Evolutionary conservation across 768 basidiomycete genomes (phyloP), one percentile per base, ranked within the genome.

Genomic region (Grammothele lineata): DNA sequence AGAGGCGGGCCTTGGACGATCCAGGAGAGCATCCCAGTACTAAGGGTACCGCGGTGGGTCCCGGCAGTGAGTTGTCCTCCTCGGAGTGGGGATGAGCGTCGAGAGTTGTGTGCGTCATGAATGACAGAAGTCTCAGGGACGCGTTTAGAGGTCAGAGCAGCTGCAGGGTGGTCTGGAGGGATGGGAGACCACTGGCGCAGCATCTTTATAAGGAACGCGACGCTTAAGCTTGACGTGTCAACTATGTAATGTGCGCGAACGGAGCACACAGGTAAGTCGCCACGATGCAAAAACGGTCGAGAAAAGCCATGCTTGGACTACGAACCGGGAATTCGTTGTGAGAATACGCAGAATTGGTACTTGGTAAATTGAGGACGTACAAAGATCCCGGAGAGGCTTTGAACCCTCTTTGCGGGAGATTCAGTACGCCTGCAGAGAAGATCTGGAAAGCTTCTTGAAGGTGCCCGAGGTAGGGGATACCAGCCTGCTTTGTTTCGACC

Each of bases 341-440:
- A 26, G 43, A 39, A 49, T 33, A 35, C 27, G 23, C 19, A 35
- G 50, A 54, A 47, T 19, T 17, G 6, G 18, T 39, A 24, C 40
- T 27, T 33, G 40, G 37, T 45, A 32, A 44, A 52, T 52, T 52
- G 50, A 47, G 21, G 32, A 37, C 36, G 37, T 47, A 48, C 34
- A 23, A 37, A 36, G 40, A 57, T 57, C 52, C 51, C 36, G 57
- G 55, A 53, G 60, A 60, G 53, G 41, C 57, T 62, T 60, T 54
- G 61, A 39, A 56, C 61, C 61, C 61, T 62, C 53, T 48, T 60
- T 57, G 42, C 50, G 53, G 54, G 56, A 53, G 58, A 53, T 56
- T 37, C 18, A 23, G 45, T 40, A 45, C 39, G 38, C 39, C 48
- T 42, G 40, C 45, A 48, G 38, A 45, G 57, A 54, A 57, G 51